Conservation (phyloP, 257 asterid genomes). For the Gynochthodes officinalis region DNA sequence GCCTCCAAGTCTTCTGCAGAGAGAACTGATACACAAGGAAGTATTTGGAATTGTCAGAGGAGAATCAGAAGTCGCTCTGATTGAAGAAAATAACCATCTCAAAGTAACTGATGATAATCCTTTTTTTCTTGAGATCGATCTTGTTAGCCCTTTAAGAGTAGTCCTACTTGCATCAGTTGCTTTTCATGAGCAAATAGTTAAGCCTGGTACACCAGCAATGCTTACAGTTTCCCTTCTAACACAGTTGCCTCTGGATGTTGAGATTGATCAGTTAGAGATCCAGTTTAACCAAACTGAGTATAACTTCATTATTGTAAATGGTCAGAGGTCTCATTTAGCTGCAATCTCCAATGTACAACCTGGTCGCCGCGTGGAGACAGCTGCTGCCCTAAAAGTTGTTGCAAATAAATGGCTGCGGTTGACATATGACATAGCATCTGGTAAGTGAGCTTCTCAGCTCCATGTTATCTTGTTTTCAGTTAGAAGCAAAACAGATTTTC, state of each 20-base stretch:
- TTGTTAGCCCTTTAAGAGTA: constrained; percentile 82
- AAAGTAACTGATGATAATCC: constrained; percentile 68
- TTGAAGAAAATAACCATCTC: constrained; percentile 41
- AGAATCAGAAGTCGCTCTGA: constrained; percentile 41
- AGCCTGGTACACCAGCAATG: constrained; percentile 75
- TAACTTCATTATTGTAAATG: constrained; percentile 78
- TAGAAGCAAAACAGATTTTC: background rate
- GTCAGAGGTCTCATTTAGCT: constrained; percentile 71
- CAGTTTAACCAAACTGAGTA: constrained; percentile 94
- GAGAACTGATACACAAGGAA: constrained; percentile 73
- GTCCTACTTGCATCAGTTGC: constrained; percentile 93
- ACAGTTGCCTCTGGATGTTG: constrained; percentile 70
- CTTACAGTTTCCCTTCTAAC: constrained; percentile 81
- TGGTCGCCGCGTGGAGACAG: constrained; percentile 85
- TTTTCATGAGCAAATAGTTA: constrained; percentile 87
- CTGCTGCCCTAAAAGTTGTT: constrained; percentile 65
- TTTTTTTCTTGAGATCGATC: constrained; percentile 93
- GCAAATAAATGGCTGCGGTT: constrained; percentile 88
- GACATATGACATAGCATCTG: constrained; percentile 80
- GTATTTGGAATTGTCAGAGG: constrained; percentile 78
- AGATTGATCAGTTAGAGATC: constrained; percentile 95
- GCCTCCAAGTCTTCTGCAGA: constrained; percentile 64
- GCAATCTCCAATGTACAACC: constrained; percentile 63
- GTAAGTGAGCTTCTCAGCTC: constrained; percentile 40
- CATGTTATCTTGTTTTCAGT: background rate